phyloP scores from a whole-genome alignment of 2,329 filamentous ascomycete genomes.

The Paraphoma sp. region DNA sequence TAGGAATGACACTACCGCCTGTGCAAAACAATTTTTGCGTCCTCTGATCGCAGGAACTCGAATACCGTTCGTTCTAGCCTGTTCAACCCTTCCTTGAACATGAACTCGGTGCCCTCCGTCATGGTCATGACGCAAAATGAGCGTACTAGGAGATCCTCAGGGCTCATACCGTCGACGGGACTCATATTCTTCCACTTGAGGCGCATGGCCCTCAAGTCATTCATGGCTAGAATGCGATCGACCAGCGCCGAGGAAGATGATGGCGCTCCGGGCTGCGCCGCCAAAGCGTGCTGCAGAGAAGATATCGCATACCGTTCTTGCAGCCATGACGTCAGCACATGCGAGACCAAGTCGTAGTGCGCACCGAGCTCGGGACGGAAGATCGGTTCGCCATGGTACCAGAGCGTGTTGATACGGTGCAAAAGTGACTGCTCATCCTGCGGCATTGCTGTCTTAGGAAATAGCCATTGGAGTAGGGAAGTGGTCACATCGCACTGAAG shows the following conservation, averaged over 20 bases:
- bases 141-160: slow-evolving; percentile 43
- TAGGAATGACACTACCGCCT: slow-evolving; percentile 14
- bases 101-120: slow-evolving; percentile 41
- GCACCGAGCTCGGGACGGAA: slow-evolving; percentile 35
- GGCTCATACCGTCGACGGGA: slow-evolving; percentile 35
- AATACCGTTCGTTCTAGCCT: slow-evolving; percentile 37
- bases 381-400: slow-evolving; percentile 31
- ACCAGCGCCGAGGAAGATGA: slow-evolving; percentile 29
- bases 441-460: slow-evolving; percentile 27
- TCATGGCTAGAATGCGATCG: slow-evolving; percentile 42
- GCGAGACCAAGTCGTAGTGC: slow-evolving; percentile 35
- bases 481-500: slow-evolving; percentile 43
- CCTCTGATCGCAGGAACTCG: slow-evolving; percentile 38
- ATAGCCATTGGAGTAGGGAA: slow-evolving; percentile 39
- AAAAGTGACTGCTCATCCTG: slow-evolving; percentile 35
- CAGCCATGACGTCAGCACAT: slow-evolving; percentile 40
- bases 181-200: slow-evolving; percentile 48
- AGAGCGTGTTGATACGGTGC: slow-evolving; percentile 34
- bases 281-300: slow-evolving; percentile 30
- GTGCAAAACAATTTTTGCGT: slow-evolving; percentile 43
- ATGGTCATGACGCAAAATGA: slow-evolving; percentile 41
- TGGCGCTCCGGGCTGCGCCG: slow-evolving; percentile 28
- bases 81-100: slow-evolving; percentile 43
- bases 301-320: slow-evolving; percentile 39
- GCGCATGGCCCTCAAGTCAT: slow-evolving; percentile 41